Base-by-base conservation (phyloP, 148 eudicot species). In the Polygonum aviculare region DNA sequence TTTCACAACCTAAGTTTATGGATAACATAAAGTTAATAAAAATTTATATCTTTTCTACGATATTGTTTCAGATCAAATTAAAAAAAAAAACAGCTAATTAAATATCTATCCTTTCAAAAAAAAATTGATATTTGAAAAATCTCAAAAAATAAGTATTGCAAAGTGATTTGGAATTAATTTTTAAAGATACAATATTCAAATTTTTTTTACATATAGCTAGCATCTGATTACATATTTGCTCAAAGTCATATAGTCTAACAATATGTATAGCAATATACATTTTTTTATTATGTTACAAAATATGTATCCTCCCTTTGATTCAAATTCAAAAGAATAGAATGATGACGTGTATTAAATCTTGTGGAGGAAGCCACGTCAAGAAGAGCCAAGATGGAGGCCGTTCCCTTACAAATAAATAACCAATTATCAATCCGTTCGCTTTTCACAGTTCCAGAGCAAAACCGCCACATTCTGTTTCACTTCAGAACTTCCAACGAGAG, bases 391-490 rank as follows among this genome's bases (percentile, higher is more conserved):
- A 26, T 5, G 6, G 8, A 26, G 40, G 70, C 14, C 72, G 19
- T 10, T 15, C 72, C 5, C 44, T 67, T 36, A 67, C 72, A 67
- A 35, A 67, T 67, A 26, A 26, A 26, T 26, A 26, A 26, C 19
- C 36, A 10, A 31, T 60, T 21, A 57, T 19, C 47, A 10, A 7
- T 50, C n/a, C 69, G 5, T 62, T 33, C 69, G 39, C 69, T 62
- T 38, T 44, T 35, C 72, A 36, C 72, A 67, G 14, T 60, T 38
- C 72, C 1, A 67, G 41, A 36, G 72, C 72, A 67, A 67, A 67
- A 67, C 72, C 72, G 44, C 44, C 72, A 63, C 16, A 31, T 63
- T 63, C 70, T 63, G 70, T 63, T 63, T 63, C 40, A 6, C 70
- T 2, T 14, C 44, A 2, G 44, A 67, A 36, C 72, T 67, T 35